Evolutionary conservation across 2,329 filamentous ascomycete genomes (phyloP).

Genomic region (Mycogone perniciosa): DNA sequence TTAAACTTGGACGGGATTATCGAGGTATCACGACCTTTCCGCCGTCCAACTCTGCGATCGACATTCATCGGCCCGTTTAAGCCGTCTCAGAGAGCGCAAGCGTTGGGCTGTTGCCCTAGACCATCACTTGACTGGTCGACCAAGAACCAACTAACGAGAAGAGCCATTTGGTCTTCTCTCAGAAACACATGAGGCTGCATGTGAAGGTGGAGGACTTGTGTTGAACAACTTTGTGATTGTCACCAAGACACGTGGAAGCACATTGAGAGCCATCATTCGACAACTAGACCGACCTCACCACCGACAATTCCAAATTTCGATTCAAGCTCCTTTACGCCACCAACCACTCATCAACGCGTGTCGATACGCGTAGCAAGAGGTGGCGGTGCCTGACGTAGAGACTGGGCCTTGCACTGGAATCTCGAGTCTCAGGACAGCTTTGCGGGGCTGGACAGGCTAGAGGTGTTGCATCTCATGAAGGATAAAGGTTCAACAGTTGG

Average conservation of each 20-base stretch:
- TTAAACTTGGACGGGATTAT: background rate
- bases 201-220: no score
- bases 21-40: background rate
- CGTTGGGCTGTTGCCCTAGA: no score
- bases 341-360: background rate
- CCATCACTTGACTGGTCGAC: no score
- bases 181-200: background rate
- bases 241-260: background rate
- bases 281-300: background rate
- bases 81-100: background rate
- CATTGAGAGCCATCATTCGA: background rate
- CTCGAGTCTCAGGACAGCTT: slow-evolving; percentile 15
- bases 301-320: no score
- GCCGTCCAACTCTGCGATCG: background rate
- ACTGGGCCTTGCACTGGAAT: slow-evolving; percentile 19
- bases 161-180: no score
- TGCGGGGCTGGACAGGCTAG: slow-evolving; percentile 14
- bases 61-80: slow-evolving; percentile 5
- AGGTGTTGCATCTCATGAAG: background rate
- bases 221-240: background rate
- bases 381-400: slow-evolving; percentile 4
- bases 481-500: slow-evolving; percentile 6
- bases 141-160: no score
- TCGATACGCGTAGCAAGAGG: background rate
- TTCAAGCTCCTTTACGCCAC: background rate